These are phyloP conservation scores for Ogataea zsoltii DNA, from an alignment of 805 yeast species.

Conservation along the genomic window DNA sequence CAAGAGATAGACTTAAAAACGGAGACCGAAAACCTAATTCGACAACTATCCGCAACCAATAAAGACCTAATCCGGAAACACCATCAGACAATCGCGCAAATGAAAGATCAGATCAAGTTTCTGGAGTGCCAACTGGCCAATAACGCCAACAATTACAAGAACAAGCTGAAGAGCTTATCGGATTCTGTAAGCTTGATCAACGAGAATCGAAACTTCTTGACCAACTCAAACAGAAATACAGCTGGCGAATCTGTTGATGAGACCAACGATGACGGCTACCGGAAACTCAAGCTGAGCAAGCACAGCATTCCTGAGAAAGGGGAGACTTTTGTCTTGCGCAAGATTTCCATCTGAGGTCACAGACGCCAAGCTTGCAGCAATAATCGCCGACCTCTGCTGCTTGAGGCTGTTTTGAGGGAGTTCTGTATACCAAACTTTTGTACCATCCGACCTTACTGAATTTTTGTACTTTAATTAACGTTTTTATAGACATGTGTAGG, in stretches of 20 bases:
- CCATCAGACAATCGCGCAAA: conserved; percentile 2
- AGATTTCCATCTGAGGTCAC: conserved; percentile 8
- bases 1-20: neutral
- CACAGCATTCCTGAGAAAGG: conserved; percentile 12
- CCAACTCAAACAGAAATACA: neutral
- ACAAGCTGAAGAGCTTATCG: conserved; percentile 19
- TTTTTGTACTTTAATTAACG: neutral
- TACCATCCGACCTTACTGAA: neutral
- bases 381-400: too few species aligned
- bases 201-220: conserved; percentile 23
- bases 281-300: conserved; percentile 9
- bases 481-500: neutral
- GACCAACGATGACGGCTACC: neutral
- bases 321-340: conserved; percentile 20
- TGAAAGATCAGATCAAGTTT: conserved; percentile 12
- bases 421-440: neutral
- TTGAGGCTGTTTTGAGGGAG: neutral
- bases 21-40: conserved; percentile 8
- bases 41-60: conserved; percentile 9
- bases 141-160: conserved; percentile 18
- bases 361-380: neutral
- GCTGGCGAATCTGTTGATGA: neutral
- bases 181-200: conserved; percentile 23
- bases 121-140: conserved; percentile 20
- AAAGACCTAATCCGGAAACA: conserved; percentile 8